Percentiles rank a stretch among this genome's conserved stretches.
These are phyloP conservation scores for Agrostemma githago DNA, from an alignment of 148 eudicot genomes.

Conservation along the genomic window DNA sequence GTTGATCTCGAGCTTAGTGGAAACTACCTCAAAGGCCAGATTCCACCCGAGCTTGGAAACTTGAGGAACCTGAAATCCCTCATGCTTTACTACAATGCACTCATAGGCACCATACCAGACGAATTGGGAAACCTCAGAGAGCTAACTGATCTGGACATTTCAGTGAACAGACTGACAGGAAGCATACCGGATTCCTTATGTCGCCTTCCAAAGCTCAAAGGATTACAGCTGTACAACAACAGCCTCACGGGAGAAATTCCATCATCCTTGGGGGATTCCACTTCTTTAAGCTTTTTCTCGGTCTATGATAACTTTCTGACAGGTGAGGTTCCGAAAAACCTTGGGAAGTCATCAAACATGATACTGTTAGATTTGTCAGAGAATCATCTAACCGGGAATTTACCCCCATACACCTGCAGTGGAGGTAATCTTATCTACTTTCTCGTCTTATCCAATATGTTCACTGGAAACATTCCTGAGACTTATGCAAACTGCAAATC, in stretches of 20 bases:
- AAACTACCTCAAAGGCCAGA: slow-evolving; percentile 51
- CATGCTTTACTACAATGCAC: slow-evolving; percentile 76
- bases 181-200: slow-evolving; percentile 55
- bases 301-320: slow-evolving; percentile 67
- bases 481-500: slow-evolving; percentile 55
- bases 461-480: slow-evolving; percentile 62
- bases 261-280: slow-evolving; percentile 46
- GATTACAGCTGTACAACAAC: slow-evolving; percentile 78
- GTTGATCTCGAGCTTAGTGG: slow-evolving; percentile 80
- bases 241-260: slow-evolving; percentile 74
- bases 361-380: slow-evolving; percentile 66
- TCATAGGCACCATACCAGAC: slow-evolving; percentile 62
- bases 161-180: slow-evolving; percentile 72
- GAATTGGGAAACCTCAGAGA: slow-evolving; percentile 77
- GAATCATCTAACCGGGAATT: slow-evolving; percentile 53
- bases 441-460: slow-evolving; percentile 54
- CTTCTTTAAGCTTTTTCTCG: slow-evolving; percentile 49
- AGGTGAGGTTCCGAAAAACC: slow-evolving; percentile 66
- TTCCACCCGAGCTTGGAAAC: slow-evolving; percentile 60
- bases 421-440: slow-evolving; percentile 67
- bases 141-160: slow-evolving; percentile 65
- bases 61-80: slow-evolving; percentile 53
- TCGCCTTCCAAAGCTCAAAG: slow-evolving; percentile 56
- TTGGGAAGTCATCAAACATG: slow-evolving; percentile 60
- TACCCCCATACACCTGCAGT: slow-evolving; percentile 56